phyloP scores from a whole-genome alignment of 2,329 filamentous ascomycete species.

The Cladosporium oxysporum region DNA sequence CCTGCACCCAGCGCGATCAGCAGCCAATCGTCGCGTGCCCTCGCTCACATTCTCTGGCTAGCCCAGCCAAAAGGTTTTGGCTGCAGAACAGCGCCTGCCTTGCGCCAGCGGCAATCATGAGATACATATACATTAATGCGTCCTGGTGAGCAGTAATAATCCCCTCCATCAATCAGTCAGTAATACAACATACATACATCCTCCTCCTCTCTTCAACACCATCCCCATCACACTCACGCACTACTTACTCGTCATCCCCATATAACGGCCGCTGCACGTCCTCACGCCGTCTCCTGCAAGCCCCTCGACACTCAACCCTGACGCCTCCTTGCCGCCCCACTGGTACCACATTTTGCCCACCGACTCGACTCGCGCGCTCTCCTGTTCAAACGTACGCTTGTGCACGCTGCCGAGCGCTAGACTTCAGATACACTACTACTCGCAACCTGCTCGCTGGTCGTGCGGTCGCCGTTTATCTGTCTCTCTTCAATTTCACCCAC shows the following conservation, averaged over 20 bases:
- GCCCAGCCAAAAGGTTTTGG: constrained; percentile 14
- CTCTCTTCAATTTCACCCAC: constrained; percentile 16
- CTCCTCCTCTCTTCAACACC: not conserved
- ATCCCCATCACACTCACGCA: constrained; percentile 14
- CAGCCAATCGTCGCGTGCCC: constrained; percentile 12
- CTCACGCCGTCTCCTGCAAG: constrained; percentile 22
- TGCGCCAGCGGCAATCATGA: constrained; percentile 4
- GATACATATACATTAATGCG: not conserved
- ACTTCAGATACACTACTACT: constrained; percentile 18
- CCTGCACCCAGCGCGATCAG: not conserved
- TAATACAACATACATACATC: not conserved
- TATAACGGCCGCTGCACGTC: constrained; percentile 18
- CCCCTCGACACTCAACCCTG: constrained; percentile 24
- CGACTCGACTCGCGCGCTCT: constrained; percentile 22
- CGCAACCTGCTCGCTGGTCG: constrained; percentile 26
- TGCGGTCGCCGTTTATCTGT: constrained; percentile 26
- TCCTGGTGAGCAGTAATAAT: not conserved
- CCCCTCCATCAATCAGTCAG: not conserved
- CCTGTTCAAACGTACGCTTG: constrained; percentile 22
- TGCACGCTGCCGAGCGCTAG: constrained; percentile 6
- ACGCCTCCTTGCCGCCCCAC: constrained; percentile 27
- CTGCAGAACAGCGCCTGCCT: constrained; percentile 18
- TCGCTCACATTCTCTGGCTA: constrained; percentile 12
- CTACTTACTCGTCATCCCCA: constrained; percentile 20
- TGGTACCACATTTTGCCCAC: constrained; percentile 30